Percentiles rank a stretch among this genome's conserved stretches.
These are phyloP conservation scores for Termitomyces titanicus DNA, from an alignment of 768 basidiomycete genomes.

Conservation along the genomic window DNA sequence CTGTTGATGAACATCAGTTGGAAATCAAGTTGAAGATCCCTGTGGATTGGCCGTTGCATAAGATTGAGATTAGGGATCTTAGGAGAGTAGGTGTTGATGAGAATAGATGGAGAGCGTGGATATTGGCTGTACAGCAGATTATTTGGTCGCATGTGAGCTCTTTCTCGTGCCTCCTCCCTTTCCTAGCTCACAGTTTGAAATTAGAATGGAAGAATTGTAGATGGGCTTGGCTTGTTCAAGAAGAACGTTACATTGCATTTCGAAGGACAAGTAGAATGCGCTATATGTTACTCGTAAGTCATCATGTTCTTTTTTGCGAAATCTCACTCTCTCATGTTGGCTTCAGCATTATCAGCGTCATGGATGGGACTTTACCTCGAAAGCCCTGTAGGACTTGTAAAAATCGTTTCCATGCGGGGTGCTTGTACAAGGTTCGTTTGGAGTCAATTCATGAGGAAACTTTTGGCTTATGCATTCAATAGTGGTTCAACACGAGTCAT, in stretches of 20 bases:
- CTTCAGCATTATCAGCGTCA: slow-evolving; percentile 81
- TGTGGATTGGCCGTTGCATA: slow-evolving; percentile 84
- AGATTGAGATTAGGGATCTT: slow-evolving; percentile 83
- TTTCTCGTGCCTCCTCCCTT: background rate
- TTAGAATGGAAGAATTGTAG: slow-evolving; percentile 87
- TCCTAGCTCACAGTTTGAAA: slow-evolving; percentile 2
- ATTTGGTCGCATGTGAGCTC: slow-evolving; percentile 77
- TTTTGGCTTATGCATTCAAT: background rate
- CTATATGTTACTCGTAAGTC: slow-evolving; percentile 90
- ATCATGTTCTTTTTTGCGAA: background rate
- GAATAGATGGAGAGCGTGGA: slow-evolving; percentile 90
- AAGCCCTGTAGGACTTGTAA: slow-evolving; percentile 94
- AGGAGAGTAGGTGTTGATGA: slow-evolving; percentile 86
- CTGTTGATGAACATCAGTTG: slow-evolving; percentile 90
- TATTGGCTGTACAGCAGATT: slow-evolving; percentile 87
- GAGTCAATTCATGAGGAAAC: background rate
- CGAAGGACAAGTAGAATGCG: slow-evolving; percentile 93
- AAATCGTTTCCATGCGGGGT: slow-evolving; percentile 89
- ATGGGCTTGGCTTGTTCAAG: slow-evolving; percentile 87
- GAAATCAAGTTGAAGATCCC: slow-evolving; percentile 89
- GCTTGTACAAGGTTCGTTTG: slow-evolving; percentile 81
- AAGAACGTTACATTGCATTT: slow-evolving; percentile 92
- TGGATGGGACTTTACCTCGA: slow-evolving; percentile 82
- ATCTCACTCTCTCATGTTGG: background rate
- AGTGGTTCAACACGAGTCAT: slow-evolving; percentile 92